Evolutionary conservation across 2,329 filamentous ascomycete species (phyloP).

Genomic region (Alternaria dauci): DNA sequence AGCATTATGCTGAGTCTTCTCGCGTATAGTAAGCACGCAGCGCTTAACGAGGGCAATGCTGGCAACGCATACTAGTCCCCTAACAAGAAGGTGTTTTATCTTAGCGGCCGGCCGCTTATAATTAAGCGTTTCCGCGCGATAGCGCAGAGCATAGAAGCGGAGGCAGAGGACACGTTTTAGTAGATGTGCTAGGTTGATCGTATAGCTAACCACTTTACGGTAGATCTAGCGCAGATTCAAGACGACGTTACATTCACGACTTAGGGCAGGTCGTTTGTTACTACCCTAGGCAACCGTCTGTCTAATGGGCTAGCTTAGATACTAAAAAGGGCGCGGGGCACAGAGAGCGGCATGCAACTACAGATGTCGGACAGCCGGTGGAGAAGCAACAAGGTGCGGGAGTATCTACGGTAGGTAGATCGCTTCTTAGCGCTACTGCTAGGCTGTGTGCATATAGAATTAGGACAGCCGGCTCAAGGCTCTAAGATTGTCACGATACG

Average conservation of each 20-base stretch:
- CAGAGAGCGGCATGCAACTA: background rate
- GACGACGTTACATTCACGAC: background rate
- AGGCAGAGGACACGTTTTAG: slow-evolving; percentile 26
- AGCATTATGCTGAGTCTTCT: slow-evolving; percentile 32
- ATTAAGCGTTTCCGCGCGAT: slow-evolving; percentile 21
- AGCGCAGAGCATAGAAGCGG: background rate
- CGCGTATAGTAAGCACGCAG: slow-evolving; percentile 29
- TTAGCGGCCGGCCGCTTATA: slow-evolving; percentile 21
- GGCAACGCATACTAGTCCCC: slow-evolving; percentile 22
- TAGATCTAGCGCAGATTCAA: background rate
- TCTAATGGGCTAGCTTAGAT: background rate
- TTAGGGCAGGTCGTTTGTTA: background rate
- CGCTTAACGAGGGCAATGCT: slow-evolving; percentile 24
- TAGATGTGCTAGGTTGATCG: slow-evolving; percentile 21
- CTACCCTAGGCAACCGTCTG: background rate
- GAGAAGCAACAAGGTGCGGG: background rate
- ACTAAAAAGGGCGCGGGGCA: background rate
- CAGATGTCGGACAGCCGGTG: background rate
- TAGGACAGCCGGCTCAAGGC: slow-evolving; percentile 12
- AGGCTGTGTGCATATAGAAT: slow-evolving; percentile 2
- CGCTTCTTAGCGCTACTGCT: slow-evolving; percentile 1
- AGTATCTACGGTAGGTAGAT: background rate
- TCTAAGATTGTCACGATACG: slow-evolving; percentile 27
- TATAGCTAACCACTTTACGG: slow-evolving; percentile 3
- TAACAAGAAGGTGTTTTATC: slow-evolving; percentile 24